phyloP scores from a whole-genome alignment of 2,329 filamentous ascomycete species.

The Penicillium fuscoglaucum region DNA sequence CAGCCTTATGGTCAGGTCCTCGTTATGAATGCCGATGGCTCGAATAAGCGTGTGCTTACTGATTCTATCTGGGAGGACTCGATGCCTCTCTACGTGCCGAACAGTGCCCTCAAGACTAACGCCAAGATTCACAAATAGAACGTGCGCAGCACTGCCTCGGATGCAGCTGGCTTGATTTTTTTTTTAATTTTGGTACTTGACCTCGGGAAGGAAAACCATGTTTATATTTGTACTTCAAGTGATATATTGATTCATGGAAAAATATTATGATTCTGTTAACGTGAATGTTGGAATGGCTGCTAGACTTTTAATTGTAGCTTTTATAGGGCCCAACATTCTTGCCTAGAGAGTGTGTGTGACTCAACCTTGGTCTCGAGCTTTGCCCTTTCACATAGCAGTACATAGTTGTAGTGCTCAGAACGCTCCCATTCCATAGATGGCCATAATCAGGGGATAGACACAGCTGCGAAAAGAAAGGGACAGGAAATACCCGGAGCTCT shows the following conservation, averaged over 20 bases:
- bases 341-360: no score
- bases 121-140: not conserved
- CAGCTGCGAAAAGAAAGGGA: not conserved
- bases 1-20: no score
- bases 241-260: not conserved
- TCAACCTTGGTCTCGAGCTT: not conserved
- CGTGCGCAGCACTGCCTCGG: not conserved
- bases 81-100: conserved; percentile 26
- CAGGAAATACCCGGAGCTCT: not conserved
- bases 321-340: not conserved
- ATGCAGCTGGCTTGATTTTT: not conserved
- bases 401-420: not conserved
- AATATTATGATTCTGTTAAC: not conserved
- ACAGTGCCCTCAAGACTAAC: not conserved
- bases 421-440: not conserved
- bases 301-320: not conserved
- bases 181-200: not conserved
- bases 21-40: no score
- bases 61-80: conserved; percentile 34
- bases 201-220: not conserved
- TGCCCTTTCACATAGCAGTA: not conserved
- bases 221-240: not conserved
- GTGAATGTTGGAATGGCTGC: not conserved
- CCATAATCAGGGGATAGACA: not conserved
- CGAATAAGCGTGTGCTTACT: no score